Conservation (phyloP, 148 eudicot species). For the Oxyria digyna region DNA sequence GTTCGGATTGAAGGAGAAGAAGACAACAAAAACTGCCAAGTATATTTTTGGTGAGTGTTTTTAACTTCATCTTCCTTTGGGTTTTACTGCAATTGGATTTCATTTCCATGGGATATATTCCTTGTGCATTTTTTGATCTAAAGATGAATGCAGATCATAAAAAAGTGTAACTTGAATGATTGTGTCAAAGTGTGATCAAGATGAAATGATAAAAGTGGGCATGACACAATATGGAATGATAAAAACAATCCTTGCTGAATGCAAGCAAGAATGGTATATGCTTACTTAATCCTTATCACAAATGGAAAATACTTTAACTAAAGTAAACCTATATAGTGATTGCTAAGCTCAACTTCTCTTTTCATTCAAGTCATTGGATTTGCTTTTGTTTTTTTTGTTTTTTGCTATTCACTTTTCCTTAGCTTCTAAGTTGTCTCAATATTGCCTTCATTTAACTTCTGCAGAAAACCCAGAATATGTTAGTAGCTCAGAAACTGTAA, state of each 20-base stretch:
- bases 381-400: neutral
- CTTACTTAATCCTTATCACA: neutral
- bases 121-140: neutral
- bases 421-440: constrained; percentile 9
- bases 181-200: neutral
- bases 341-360: neutral
- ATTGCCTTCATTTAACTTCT: neutral
- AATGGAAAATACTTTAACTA: neutral
- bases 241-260: neutral
- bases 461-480: constrained; percentile 5
- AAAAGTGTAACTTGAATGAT: neutral
- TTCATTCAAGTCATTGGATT: neutral
- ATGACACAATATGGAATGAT: neutral
- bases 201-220: too few relatives aligned
- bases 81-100: neutral
- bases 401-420: constrained; percentile 1
- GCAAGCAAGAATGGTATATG: neutral
- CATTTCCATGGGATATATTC: neutral
- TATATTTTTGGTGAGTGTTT: constrained; percentile 27
- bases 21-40: constrained; percentile 18
- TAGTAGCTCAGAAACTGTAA: constrained; percentile 3
- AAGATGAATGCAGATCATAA: neutral
- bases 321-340: neutral
- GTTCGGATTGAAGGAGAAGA: constrained; percentile 29
- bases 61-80: neutral